Evolutionary conservation across 2,329 filamentous ascomycete species (phyloP).

Genomic region (Thielaviopsis cerberus): DNA sequence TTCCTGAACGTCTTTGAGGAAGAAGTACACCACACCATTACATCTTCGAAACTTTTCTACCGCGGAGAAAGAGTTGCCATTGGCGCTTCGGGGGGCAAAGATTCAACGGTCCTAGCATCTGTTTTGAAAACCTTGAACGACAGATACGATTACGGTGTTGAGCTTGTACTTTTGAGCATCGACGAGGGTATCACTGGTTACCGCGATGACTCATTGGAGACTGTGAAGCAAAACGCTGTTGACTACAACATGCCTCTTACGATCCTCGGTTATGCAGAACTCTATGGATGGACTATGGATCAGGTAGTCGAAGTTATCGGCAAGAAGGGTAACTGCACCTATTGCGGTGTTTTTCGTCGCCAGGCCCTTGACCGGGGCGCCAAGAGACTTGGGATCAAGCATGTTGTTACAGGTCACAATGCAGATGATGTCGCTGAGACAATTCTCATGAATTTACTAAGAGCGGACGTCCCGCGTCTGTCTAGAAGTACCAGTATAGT

Average conservation of each 20-base stretch:
- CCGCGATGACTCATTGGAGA: conserved; percentile 86
- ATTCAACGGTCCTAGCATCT: conserved; percentile 86
- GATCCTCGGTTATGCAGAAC: conserved; percentile 79
- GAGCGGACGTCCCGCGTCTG: conserved; percentile 74
- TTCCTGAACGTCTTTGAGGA: conserved; percentile 79
- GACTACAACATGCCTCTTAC: conserved; percentile 85
- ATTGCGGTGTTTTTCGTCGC: conserved; percentile 87
- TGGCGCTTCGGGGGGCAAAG: conserved; percentile 90
- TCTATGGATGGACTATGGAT: conserved; percentile 99
- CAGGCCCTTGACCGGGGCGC: conserved; percentile 88
- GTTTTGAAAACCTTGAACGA: conserved; percentile 91
- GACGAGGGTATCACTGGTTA: conserved; percentile 97
- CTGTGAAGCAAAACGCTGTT: conserved; percentile 78
- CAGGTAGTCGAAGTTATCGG: conserved; percentile 91
- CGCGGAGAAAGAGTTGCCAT: conserved; percentile 79
- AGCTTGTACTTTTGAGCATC: conserved; percentile 74
- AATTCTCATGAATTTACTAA: conserved; percentile 87
- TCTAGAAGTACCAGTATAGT: conserved; percentile 81
- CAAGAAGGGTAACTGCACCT: conserved; percentile 97
- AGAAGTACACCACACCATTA: conserved; percentile 87
- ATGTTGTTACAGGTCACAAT: conserved; percentile 95
- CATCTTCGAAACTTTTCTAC: conserved; percentile 58
- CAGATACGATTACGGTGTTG: conserved; percentile 66
- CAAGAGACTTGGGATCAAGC: conserved; percentile 67
- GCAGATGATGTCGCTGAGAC: conserved; percentile 96